phyloP scores from a whole-genome alignment of 1,139 yeast genomes.

The Candida tropicalis region DNA sequence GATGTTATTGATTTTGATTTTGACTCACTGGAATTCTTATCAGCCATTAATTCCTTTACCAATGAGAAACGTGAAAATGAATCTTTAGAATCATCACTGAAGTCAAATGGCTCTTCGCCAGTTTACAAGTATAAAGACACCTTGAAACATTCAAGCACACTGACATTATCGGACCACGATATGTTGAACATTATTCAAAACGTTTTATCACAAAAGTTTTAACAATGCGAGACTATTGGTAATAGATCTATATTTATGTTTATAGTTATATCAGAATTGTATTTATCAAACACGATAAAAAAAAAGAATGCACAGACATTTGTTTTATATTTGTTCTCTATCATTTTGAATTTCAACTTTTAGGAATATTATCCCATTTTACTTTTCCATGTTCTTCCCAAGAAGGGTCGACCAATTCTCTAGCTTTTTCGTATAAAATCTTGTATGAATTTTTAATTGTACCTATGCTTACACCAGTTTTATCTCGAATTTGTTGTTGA shows the following conservation, averaged over 20 bases:
- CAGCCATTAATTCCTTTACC: conserved; percentile 10
- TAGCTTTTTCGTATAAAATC: conserved; percentile 71
- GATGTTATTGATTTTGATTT: conserved; percentile 29
- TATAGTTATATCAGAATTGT: neutral
- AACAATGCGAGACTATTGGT: too few relatives aligned
- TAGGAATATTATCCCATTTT: conserved; percentile 60
- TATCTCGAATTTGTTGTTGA: conserved; percentile 83
- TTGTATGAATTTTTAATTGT: conserved; percentile 92
- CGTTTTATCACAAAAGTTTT: conserved; percentile 8
- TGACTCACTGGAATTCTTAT: conserved; percentile 32
- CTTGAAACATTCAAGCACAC: conserved; percentile 15
- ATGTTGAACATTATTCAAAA: conserved; percentile 18
- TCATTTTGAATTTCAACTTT: conserved; percentile 21
- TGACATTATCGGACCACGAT: conserved; percentile 17
- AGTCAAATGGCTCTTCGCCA: neutral
- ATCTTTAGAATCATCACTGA: neutral
- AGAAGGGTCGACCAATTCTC: conserved; percentile 72
- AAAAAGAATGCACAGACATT: neutral
- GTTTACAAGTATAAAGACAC: conserved; percentile 19
- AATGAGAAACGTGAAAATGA: neutral
- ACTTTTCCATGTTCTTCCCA: conserved; percentile 77
- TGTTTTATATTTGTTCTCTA: too few relatives aligned
- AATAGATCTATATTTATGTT: neutral
- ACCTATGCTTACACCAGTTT: conserved; percentile 97
- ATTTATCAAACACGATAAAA: neutral